A percentile compares a stretch with the other conserved stretches of the same genome.
These are phyloP conservation scores for Phytophthora megakarya DNA, from an alignment of 352 stramenopile species.

Conservation along the genomic window DNA sequence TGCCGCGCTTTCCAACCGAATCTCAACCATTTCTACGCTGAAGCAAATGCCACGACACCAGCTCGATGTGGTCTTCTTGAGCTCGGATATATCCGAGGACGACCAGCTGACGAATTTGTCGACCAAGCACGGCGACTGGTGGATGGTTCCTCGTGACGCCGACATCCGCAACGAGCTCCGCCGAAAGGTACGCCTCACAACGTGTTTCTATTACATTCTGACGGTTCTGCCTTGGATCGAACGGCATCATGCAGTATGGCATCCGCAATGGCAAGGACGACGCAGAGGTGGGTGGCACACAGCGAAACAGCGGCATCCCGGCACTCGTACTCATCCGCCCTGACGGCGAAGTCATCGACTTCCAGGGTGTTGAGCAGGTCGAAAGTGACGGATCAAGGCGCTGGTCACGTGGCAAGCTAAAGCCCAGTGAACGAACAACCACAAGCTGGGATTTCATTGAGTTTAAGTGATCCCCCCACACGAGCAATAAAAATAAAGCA, in stretches of 20 bases:
- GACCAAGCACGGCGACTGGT: constrained; percentile 75
- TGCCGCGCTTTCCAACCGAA: constrained; percentile 74
- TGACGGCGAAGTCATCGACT: constrained; percentile 61
- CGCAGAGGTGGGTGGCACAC: constrained; percentile 51
- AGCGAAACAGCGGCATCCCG: constrained; percentile 71
- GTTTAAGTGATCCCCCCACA: constrained; percentile 17
- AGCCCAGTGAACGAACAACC: background rate
- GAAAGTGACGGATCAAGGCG: constrained; percentile 47
- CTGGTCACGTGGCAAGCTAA: constrained; percentile 43
- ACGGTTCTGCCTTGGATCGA: background rate
- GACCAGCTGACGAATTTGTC: constrained; percentile 63
- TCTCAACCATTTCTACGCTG: constrained; percentile 69
- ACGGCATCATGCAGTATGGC: constrained; percentile 43
- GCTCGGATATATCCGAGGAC: constrained; percentile 60
- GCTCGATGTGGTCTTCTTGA: constrained; percentile 76
- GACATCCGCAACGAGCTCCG: constrained; percentile 67
- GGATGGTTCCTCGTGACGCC: constrained; percentile 62
- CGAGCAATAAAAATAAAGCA: constrained; percentile 31
- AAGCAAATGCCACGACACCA: constrained; percentile 50
- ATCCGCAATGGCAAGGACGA: constrained; percentile 76
- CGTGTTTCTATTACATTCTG: constrained; percentile 19
- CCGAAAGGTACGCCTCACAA: constrained; percentile 53
- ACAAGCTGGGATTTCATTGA: constrained; percentile 10
- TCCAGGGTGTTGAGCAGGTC: constrained; percentile 58
- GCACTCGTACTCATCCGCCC: constrained; percentile 64